phyloP scores from a whole-genome alignment of 495 filamentous ascomycete genomes.

The Xylaria venustula region DNA sequence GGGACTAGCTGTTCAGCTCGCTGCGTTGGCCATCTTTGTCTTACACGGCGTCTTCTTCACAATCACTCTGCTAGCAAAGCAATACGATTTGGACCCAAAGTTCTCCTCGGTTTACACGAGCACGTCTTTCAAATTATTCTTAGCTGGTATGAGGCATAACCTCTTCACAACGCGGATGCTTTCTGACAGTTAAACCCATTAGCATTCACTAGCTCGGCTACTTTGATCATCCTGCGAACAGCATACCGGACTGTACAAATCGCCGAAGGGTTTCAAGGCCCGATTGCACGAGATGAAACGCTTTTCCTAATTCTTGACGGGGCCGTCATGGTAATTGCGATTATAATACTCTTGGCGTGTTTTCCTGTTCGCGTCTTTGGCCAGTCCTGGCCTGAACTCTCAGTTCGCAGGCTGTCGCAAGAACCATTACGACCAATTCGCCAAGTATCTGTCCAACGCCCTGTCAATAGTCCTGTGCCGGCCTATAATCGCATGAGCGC shows the following conservation, averaged over 20 bases:
- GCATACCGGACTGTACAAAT: conserved; percentile 29
- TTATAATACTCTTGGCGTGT: conserved; percentile 28
- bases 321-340: conserved; percentile 32
- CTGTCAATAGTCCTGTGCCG: conserved; percentile 5
- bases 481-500: conserved; percentile 4
- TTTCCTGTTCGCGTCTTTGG: conserved; percentile 22
- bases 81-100: conserved; percentile 29
- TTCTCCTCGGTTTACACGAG: conserved; percentile 34
- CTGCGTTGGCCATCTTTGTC: conserved; percentile 32
- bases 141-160: conserved; percentile 30
- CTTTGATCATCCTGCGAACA: conserved; percentile 34
- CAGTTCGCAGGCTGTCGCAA: conserved; percentile 5
- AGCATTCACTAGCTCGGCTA: conserved; percentile 27
- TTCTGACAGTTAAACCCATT: conserved; percentile 19
- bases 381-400: conserved; percentile 2
- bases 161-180: neutral
- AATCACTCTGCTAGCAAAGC: conserved; percentile 29
- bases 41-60: conserved; percentile 30
- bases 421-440: conserved; percentile 13
- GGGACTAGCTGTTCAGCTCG: conserved; percentile 38
- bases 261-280: conserved; percentile 20
- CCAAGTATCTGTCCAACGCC: conserved; percentile 11
- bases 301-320: conserved; percentile 39
- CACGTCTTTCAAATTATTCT: conserved; percentile 31
- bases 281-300: conserved; percentile 23